A percentile compares a stretch with the other conserved stretches of the same genome.
phyloP scores from a whole-genome alignment of 495 filamentous ascomycete species.

The Tuber borchii region DNA sequence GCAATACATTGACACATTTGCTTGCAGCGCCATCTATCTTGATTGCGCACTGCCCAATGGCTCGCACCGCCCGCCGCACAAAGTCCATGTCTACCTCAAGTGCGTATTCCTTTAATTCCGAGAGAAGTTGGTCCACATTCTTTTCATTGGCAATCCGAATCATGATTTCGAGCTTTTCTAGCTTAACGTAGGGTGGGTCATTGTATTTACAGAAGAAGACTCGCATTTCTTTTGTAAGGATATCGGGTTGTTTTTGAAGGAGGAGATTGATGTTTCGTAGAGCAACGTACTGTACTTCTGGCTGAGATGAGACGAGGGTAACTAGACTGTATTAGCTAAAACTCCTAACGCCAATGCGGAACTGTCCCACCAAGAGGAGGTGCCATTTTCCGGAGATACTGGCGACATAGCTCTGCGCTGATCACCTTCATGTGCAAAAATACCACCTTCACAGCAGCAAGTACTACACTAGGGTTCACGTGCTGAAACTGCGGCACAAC shows the following conservation, averaged over 20 bases:
- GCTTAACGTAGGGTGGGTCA: slow-evolving; percentile 93
- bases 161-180: slow-evolving; percentile 98
- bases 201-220: slow-evolving; percentile 99
- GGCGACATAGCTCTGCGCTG: slow-evolving; percentile 65
- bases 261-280: slow-evolving; percentile 92
- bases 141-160: slow-evolving; percentile 96
- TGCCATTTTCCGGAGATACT: slow-evolving; percentile 96
- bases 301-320: slow-evolving; percentile 87
- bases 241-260: slow-evolving; percentile 90
- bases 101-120: slow-evolving; percentile 94
- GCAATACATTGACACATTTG: slow-evolving; percentile 86
- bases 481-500: slow-evolving; percentile 97
- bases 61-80: slow-evolving; percentile 83
- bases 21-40: slow-evolving; percentile 93
- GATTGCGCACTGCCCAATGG: slow-evolving; percentile 95
- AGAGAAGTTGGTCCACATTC: slow-evolving; percentile 89
- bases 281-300: slow-evolving; percentile 97
- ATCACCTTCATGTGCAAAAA: slow-evolving; percentile 92
- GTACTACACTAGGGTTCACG: slow-evolving; percentile 91
- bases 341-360: neutral
- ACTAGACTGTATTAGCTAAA: slow-evolving; percentile 50
- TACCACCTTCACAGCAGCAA: slow-evolving; percentile 94
- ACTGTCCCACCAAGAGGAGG: slow-evolving; percentile 69
- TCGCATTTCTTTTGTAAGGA: slow-evolving; percentile 90
- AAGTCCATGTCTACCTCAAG: slow-evolving; percentile 99